Percentiles rank a stretch among this genome's conserved stretches.
These are phyloP conservation scores for Xylariaceae sp. DNA, from an alignment of 2,329 filamentous ascomycete species.

Conservation along the genomic window DNA sequence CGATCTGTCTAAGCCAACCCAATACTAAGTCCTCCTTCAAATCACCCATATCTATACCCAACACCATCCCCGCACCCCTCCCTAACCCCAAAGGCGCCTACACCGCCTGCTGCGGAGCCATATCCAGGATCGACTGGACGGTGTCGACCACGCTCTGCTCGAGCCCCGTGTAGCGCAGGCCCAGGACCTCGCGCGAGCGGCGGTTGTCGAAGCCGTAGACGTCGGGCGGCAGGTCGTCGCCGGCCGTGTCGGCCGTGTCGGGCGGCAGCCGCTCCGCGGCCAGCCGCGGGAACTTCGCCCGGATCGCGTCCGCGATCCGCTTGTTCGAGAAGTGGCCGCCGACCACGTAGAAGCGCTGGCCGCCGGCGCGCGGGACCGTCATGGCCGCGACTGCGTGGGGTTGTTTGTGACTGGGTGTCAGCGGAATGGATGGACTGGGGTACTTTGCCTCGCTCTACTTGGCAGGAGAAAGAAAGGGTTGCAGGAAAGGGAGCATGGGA, in stretches of 20 bases:
- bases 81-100: slow-evolving; percentile 1
- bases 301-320: slow-evolving; percentile 47
- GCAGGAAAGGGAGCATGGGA: too few relatives aligned
- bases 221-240: slow-evolving; percentile 36
- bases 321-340: slow-evolving; percentile 55
- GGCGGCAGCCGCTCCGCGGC: slow-evolving; percentile 36
- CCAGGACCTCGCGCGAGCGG: slow-evolving; percentile 47
- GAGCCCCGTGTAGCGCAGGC: slow-evolving; percentile 50
- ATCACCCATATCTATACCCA: too few relatives aligned
- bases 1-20: too few relatives aligned
- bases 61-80: neutral
- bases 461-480: too few relatives aligned
- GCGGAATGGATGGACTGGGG: too few relatives aligned
- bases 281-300: slow-evolving; percentile 46
- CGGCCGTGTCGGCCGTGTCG: slow-evolving; percentile 28
- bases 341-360: slow-evolving; percentile 57
- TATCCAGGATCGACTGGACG: slow-evolving; percentile 33
- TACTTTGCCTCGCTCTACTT: too few relatives aligned
- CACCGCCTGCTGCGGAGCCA: too few relatives aligned
- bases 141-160: slow-evolving; percentile 54
- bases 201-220: slow-evolving; percentile 50
- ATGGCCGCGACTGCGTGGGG: too few relatives aligned
- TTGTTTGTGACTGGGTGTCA: too few relatives aligned
- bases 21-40: too few relatives aligned
- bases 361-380: slow-evolving; percentile 47